Evolutionary conservation across 2,329 filamentous ascomycete species (phyloP), one percentile per base, ranked within the genome.

Genomic region (Penicillium thymicola): DNA sequence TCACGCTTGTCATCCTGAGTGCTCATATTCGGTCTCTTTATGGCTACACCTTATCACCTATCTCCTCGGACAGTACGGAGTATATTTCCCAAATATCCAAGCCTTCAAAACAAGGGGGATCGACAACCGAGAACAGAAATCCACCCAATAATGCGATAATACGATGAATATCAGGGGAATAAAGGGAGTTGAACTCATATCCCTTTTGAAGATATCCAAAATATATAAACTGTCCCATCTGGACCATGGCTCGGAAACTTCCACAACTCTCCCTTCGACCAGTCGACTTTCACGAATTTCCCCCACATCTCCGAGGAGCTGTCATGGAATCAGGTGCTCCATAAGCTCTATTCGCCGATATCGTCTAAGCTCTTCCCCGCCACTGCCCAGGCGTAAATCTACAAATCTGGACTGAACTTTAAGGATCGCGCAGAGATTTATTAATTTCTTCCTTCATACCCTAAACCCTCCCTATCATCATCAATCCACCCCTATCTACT

Each of bases 311-410:
- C 44, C 27, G 25, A 56, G 42, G n/a, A 56, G 48, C 48, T 56
- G 54, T 56, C 54, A 56, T 51, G 27, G 38, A 56, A 45, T 52
- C 16, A 25, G 34, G 14, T 41, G 18, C 13, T 16, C 21, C 5
- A 23, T 41, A 23, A 21, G 3, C 11, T 25, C 23, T 23, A 16
- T 42, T 25, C 21, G 23, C 40, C 40, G 14, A 27, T 41, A 25
- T 14, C 21, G 21, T 28, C 28, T 13, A 40, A 27, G n/a, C 18
- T 27, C 14, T 3, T 34, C 18, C 30, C 30, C 28, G 28, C 27
- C 45, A 30, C 45, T 16, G 2, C 6, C 5, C 30, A 32, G 30
- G 30, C 30, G 30, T 11, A 30, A 14, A 47, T 16, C 5, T 11
- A 21, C 28, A 30, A 14, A 47, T 16, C 5, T 11, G 18, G 32